Conservation (phyloP, 2,329 filamentous ascomycete genomes). For the Curvularia spicifera region DNA sequence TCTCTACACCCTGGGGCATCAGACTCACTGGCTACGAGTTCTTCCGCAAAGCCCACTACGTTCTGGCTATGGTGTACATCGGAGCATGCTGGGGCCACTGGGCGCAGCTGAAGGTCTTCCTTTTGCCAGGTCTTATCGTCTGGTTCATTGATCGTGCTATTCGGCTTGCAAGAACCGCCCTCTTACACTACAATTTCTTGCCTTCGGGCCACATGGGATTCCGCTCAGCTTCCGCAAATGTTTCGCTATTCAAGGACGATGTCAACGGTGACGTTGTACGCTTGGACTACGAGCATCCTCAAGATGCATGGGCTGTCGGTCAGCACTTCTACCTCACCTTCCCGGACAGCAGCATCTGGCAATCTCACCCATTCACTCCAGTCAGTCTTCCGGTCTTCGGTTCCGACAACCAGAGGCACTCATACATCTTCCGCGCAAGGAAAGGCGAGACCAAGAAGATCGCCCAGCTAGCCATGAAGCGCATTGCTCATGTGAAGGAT, state of each 20-base stretch:
- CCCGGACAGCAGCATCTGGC: conserved; percentile 70
- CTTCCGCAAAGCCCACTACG: conserved; percentile 76
- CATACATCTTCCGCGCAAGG: conserved; percentile 47
- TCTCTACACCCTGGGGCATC: conserved; percentile 67
- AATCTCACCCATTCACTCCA: conserved; percentile 70
- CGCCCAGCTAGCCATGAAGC: conserved; percentile 39
- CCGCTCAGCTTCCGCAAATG: conserved; percentile 34
- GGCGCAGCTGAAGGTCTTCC: conserved; percentile 59
- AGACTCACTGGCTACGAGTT: conserved; percentile 75
- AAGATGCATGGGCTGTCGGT: conserved; percentile 68
- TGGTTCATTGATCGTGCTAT: conserved; percentile 69
- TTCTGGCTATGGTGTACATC: conserved; percentile 75
- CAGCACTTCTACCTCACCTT: conserved; percentile 78
- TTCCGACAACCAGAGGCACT: conserved; percentile 36
- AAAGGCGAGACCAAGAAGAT: conserved; percentile 45
- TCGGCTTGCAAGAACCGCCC: conserved; percentile 62
- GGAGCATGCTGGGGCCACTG: conserved; percentile 80
- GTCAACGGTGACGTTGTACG: conserved; percentile 62
- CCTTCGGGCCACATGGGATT: conserved; percentile 42
- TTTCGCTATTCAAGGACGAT: conserved; percentile 47
- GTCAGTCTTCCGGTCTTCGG: conserved; percentile 36
- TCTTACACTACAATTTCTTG: conserved; percentile 62
- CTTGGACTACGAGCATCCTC: conserved; percentile 68
- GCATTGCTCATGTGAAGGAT: conserved; percentile 27
- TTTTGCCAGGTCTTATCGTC: conserved; percentile 63